phyloP scores from a whole-genome alignment of 2,329 filamentous ascomycete genomes.

The Aureobasidium sp. region DNA sequence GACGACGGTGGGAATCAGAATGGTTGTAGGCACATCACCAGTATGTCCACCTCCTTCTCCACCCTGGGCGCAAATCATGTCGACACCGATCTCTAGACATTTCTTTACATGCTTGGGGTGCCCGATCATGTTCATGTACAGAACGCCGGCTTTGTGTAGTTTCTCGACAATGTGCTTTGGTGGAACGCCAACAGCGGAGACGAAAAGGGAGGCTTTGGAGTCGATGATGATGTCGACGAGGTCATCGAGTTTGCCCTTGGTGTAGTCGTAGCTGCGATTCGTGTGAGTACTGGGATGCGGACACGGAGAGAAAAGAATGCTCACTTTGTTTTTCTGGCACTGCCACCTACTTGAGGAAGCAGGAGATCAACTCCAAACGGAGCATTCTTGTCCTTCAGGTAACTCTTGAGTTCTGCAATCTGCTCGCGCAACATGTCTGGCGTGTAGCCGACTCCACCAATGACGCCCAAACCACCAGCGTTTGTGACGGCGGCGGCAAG shows the following conservation, averaged over 20 bases:
- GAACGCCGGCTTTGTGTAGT: constrained; percentile 75
- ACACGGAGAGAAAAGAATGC: neutral
- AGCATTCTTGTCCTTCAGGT: constrained; percentile 79
- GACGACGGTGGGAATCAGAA: constrained; percentile 89
- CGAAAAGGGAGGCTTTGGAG: constrained; percentile 83
- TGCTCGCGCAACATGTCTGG: constrained; percentile 96
- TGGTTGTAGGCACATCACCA: constrained; percentile 75
- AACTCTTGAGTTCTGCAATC: constrained; percentile 86
- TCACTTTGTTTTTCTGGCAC: constrained; percentile 74
- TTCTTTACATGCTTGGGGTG: constrained; percentile 99
- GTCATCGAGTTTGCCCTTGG: constrained; percentile 93
- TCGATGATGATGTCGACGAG: constrained; percentile 89
- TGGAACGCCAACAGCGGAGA: constrained; percentile 90
- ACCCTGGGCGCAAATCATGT: constrained; percentile 97
- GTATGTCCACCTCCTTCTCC: constrained; percentile 97
- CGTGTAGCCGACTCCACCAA: constrained; percentile 91
- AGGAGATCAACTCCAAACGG: constrained; percentile 93
- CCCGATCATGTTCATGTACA: constrained; percentile 99
- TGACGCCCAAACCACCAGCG: constrained; percentile 90
- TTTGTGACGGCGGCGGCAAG: constrained; percentile 95
- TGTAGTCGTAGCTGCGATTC: constrained; percentile 83
- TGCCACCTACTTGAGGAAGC: constrained; percentile 88
- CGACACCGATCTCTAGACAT: constrained; percentile 81
- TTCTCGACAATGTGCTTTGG: constrained; percentile 81
- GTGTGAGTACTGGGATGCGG: constrained; percentile 7